phyloP scores from a whole-genome alignment of 768 basidiomycete species.

The Sutorius australiensis region DNA sequence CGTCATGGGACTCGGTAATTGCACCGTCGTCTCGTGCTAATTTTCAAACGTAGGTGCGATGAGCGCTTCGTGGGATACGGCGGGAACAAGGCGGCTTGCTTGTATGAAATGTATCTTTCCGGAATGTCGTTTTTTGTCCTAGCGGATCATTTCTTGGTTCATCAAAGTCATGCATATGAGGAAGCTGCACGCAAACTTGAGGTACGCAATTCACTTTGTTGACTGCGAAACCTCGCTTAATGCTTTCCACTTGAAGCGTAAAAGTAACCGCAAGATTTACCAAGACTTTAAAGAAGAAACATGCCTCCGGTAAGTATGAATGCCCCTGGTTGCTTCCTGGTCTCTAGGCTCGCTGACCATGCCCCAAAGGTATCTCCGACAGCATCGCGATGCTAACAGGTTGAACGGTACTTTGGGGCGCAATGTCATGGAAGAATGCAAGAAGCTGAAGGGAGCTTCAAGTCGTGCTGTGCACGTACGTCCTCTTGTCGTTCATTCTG shows the following conservation, averaged over 20 bases:
- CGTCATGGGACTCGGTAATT: constrained; percentile 12
- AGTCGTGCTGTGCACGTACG: constrained; percentile 29
- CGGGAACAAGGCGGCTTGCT: constrained; percentile 88
- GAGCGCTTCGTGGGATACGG: constrained; percentile 90
- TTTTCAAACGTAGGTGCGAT: constrained; percentile 65
- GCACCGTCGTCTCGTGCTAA: background rate
- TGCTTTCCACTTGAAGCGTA: constrained; percentile 44
- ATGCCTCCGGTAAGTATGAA: constrained; percentile 51
- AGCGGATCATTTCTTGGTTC: constrained; percentile 83
- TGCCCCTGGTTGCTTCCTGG: background rate
- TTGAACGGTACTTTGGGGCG: constrained; percentile 48
- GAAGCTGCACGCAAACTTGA: constrained; percentile 69
- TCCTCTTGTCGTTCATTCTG: background rate
- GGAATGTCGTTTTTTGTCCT: constrained; percentile 83
- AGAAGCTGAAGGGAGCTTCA: constrained; percentile 51
- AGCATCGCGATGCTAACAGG: constrained; percentile 48
- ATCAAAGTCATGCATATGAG: constrained; percentile 82
- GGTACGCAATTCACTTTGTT: constrained; percentile 35
- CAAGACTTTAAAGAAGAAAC: constrained; percentile 75
- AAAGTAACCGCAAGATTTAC: constrained; percentile 72
- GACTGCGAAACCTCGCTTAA: background rate
- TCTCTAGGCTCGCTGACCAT: background rate
- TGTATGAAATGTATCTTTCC: constrained; percentile 87
- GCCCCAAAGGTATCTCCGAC: constrained; percentile 54
- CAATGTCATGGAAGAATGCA: constrained; percentile 62